Evolutionary conservation across 345 rosid species (phyloP).

Genomic region (Anastatica hierochuntica): DNA sequence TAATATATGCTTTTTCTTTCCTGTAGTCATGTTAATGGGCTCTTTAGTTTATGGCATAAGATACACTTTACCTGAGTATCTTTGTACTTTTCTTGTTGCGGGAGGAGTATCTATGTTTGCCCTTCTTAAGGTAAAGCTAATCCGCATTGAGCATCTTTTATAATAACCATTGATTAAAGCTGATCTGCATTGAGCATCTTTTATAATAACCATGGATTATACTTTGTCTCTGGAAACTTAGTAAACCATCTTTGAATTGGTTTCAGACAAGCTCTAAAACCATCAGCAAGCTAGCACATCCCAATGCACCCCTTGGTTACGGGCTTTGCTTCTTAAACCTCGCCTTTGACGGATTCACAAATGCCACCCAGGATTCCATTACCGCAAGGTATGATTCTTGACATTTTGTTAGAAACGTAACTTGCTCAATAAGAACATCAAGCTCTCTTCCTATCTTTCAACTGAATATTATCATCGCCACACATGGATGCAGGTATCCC

Average conservation of each 20-base stretch:
- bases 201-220: not conserved
- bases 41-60: slow-evolving; percentile 82
- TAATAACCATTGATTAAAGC: too few relatives aligned
- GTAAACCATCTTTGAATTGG: not conserved
- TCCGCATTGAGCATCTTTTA: too few relatives aligned
- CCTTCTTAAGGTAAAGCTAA: slow-evolving; percentile 57
- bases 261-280: slow-evolving; percentile 91
- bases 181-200: not conserved
- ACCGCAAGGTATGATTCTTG: slow-evolving; percentile 45
- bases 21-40: slow-evolving; percentile 94
- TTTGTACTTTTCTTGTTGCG: slow-evolving; percentile 92
- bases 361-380: slow-evolving; percentile 95
- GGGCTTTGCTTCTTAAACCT: slow-evolving; percentile 89
- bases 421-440: not conserved
- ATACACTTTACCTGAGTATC: slow-evolving; percentile 74
- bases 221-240: not conserved
- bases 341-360: slow-evolving; percentile 95
- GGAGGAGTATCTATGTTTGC: slow-evolving; percentile 95
- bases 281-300: slow-evolving; percentile 86
- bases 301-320: slow-evolving; percentile 93
- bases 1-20: not conserved
- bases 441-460: not conserved
- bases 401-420: not conserved
- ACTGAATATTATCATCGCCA: not conserved
- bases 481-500: slow-evolving; percentile 37